phyloP scores from a whole-genome alignment of 805 yeast species.

The Lipomyces sp. region DNA sequence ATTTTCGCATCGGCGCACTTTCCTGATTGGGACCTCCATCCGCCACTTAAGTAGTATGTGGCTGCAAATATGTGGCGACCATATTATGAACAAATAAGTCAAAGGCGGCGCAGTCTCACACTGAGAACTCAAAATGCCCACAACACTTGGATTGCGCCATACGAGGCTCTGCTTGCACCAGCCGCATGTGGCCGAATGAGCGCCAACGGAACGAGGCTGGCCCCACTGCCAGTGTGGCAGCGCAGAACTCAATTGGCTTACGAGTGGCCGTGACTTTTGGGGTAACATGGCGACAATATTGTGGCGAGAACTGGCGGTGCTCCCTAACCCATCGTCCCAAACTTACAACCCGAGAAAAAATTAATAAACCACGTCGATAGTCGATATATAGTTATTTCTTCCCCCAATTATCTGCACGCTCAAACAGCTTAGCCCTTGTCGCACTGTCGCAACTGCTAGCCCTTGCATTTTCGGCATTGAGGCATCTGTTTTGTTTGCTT shows the following conservation, averaged over 20 bases:
- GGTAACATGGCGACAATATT: constrained; percentile 10
- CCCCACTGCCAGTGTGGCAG: constrained; percentile 1
- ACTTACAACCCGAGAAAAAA: not conserved
- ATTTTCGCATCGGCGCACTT: too few species aligned
- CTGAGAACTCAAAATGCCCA: not conserved
- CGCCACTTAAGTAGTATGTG: not conserved
- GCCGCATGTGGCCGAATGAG: not conserved
- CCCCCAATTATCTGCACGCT: constrained; percentile 3
- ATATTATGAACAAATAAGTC: not conserved
- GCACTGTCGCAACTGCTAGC: not conserved
- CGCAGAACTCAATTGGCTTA: not conserved
- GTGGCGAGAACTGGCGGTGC: not conserved
- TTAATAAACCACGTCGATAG: not conserved
- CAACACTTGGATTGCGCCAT: not conserved
- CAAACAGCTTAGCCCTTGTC: constrained; percentile 3
- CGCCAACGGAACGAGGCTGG: not conserved
- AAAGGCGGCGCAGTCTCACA: not conserved
- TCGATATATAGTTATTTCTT: not conserved
- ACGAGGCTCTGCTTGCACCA: not conserved
- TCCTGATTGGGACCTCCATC: not conserved
- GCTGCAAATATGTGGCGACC: not conserved
- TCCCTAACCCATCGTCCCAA: not conserved
- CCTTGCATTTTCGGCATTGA: not conserved
- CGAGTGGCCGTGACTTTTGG: constrained; percentile 5
- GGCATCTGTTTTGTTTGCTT: not conserved